These are phyloP conservation scores for Austroboletus festivus DNA, from an alignment of 768 basidiomycete species.

Conservation along the genomic window DNA sequence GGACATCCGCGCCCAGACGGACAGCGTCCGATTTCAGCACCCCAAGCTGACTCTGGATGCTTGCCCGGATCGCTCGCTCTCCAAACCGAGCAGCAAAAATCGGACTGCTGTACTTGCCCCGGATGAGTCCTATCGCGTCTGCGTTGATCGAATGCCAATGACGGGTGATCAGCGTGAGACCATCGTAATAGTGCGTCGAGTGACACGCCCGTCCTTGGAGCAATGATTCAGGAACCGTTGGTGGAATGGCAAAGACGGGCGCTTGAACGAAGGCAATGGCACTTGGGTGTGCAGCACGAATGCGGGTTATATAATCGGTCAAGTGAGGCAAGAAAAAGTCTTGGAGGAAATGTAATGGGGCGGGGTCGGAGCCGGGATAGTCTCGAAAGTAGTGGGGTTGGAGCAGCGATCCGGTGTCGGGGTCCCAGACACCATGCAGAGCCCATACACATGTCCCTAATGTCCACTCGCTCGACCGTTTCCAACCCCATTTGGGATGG, in stretches of 20 bases:
- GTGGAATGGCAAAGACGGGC: constrained; percentile 84
- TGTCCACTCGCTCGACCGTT: constrained; percentile 64
- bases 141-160: constrained; percentile 97
- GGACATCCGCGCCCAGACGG: constrained; percentile 45
- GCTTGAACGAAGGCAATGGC: constrained; percentile 90
- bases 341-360: constrained; percentile 60
- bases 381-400: constrained; percentile 73
- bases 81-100: constrained; percentile 79
- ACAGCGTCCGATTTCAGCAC: constrained; percentile 71
- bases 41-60: constrained; percentile 78
- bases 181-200: constrained; percentile 92
- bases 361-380: constrained; percentile 31
- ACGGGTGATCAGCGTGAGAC: constrained; percentile 86
- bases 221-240: constrained; percentile 52
- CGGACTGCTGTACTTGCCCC: constrained; percentile 71
- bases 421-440: constrained; percentile 85
- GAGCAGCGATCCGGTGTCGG: constrained; percentile 61
- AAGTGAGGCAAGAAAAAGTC: constrained; percentile 83
- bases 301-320: constrained; percentile 49
- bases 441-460: constrained; percentile 87
- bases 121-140: constrained; percentile 87
- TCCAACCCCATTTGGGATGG: constrained; percentile 81
- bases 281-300: constrained; percentile 69
- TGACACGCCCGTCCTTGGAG: constrained; percentile 67
- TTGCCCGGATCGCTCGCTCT: constrained; percentile 75